Evolutionary conservation across 345 rosid genomes (phyloP).

Genomic region (Gossypioides kirkii): DNA sequence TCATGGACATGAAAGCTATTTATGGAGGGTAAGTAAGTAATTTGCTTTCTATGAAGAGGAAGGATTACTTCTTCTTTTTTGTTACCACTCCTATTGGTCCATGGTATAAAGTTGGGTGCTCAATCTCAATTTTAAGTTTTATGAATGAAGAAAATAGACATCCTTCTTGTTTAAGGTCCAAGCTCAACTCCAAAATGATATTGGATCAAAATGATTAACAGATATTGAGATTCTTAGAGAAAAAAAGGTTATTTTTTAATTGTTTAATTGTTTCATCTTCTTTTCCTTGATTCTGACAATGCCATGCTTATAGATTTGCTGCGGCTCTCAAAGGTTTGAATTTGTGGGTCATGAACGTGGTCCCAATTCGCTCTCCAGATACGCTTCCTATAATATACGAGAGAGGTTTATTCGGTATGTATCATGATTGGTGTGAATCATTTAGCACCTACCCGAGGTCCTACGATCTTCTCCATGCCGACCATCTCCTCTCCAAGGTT

Average conservation of each 20-base stretch:
- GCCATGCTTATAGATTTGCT: slow-evolving; percentile 61
- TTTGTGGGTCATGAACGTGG: slow-evolving; percentile 95
- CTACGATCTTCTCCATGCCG: slow-evolving; percentile 95
- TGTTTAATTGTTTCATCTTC: slow-evolving; percentile 3
- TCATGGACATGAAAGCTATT: slow-evolving; percentile 96
- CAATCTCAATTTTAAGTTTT: too few species aligned
- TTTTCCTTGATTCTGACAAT: slow-evolving; percentile 10
- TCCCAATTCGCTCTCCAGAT: slow-evolving; percentile 79
- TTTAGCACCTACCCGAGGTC: slow-evolving; percentile 94
- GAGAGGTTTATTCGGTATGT: slow-evolving; percentile 91
- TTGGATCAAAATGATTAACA: too few species aligned
- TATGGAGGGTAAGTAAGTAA: slow-evolving; percentile 77
- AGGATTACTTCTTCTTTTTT: not conserved
- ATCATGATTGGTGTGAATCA: slow-evolving; percentile 98
- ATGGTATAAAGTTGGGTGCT: too few species aligned
- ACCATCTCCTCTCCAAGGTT: slow-evolving; percentile 85
- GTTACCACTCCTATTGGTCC: too few species aligned
- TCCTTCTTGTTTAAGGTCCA: too few species aligned
- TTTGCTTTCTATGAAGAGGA: not conserved
- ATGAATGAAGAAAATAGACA: too few species aligned
- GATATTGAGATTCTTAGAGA: too few species aligned
- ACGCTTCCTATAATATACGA: slow-evolving; percentile 88
- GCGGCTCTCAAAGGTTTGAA: slow-evolving; percentile 79
- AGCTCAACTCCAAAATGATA: too few species aligned
- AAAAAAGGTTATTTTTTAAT: too few species aligned